Base-by-base conservation (phyloP, 768 basidiomycete genomes). In the Infundibulicybe gibba region DNA sequence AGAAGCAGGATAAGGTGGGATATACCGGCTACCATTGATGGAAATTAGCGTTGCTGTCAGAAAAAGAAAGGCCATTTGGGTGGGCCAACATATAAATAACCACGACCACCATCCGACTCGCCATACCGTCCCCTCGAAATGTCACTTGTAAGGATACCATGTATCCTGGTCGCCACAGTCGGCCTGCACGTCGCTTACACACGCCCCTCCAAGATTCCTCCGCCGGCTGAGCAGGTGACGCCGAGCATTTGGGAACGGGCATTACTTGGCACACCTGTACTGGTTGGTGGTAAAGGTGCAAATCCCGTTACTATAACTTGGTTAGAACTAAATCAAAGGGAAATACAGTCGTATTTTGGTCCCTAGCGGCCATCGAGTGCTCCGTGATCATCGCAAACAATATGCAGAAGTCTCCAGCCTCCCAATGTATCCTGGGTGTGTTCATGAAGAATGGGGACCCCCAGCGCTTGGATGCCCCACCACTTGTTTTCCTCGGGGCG, bases 181-280 rank as follows among this genome's bases (percentile, higher is more conserved):
- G 73, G 70, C 25, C 55, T 78, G 13, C 75, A 76, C 21, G 57
- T 67, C 21, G 66, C 74, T 17, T 60, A 67, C 31, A 79, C 78
- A 2, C 74, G 78, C 34, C 79, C 71, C 19, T 63, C 72, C 33
- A 68, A 70, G n/a, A 71, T 70, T 21, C 67, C 68, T 20, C 40
- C 53, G 4, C 51, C 51, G 37, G 61, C 62, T 17, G 69, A 74
- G 43, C 58, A 61, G 17, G 62, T 58, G 56, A 58, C 6, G 65
- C 66, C 5, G 70, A 67, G 3, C 58, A 52, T 15, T 52, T 72
- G 40, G 75, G 76, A 55, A 47, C 52, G 2, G 17, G 73, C 6
- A 32, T 77, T 17, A 64, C 61, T 25, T 25, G 43, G 66, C 66
- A 46, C 59, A 67, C 21, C 54, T 60, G 16, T 64, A 62, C 12